phyloP scores from a whole-genome alignment of 2,329 filamentous ascomycete genomes.

The Epichloe aotearoae region DNA sequence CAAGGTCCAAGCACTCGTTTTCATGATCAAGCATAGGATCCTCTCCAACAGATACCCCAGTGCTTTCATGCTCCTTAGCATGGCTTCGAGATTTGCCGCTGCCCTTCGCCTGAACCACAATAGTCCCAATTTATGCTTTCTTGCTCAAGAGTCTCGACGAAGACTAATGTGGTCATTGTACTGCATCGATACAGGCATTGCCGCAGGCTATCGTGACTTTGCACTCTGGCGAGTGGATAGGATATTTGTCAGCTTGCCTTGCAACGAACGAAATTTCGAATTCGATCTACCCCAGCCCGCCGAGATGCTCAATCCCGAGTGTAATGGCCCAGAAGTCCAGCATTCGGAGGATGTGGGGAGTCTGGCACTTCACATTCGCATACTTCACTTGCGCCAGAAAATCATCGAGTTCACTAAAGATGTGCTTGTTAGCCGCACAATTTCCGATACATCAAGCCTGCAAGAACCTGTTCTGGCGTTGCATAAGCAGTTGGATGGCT shows the following conservation, averaged over 20 bases:
- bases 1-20: slow-evolving; percentile 35
- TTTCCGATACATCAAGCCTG: slow-evolving; percentile 28
- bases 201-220: slow-evolving; percentile 30
- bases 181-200: slow-evolving; percentile 28
- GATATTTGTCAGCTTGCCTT: slow-evolving; percentile 29
- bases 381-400: slow-evolving; percentile 39
- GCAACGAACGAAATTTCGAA: slow-evolving; percentile 35
- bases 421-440: slow-evolving; percentile 20
- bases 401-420: slow-evolving; percentile 41
- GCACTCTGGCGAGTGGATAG: slow-evolving; percentile 28
- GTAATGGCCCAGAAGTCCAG: slow-evolving; percentile 26
- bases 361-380: slow-evolving; percentile 41
- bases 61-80: slow-evolving; percentile 30
- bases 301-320: slow-evolving; percentile 34
- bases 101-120: slow-evolving; percentile 31
- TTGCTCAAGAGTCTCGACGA: slow-evolving; percentile 29
- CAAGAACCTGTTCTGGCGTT: slow-evolving; percentile 30
- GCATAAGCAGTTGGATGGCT: slow-evolving; percentile 37
- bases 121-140: slow-evolving; percentile 24
- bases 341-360: slow-evolving; percentile 40
- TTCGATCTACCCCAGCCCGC: slow-evolving; percentile 43
- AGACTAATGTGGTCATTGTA: slow-evolving; percentile 32
- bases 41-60: slow-evolving; percentile 29
- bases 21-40: slow-evolving; percentile 32
- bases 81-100: slow-evolving; percentile 29